These are phyloP conservation scores for Tulasnella sp. DNA, from an alignment of 768 basidiomycete genomes.

Conservation along the genomic window DNA sequence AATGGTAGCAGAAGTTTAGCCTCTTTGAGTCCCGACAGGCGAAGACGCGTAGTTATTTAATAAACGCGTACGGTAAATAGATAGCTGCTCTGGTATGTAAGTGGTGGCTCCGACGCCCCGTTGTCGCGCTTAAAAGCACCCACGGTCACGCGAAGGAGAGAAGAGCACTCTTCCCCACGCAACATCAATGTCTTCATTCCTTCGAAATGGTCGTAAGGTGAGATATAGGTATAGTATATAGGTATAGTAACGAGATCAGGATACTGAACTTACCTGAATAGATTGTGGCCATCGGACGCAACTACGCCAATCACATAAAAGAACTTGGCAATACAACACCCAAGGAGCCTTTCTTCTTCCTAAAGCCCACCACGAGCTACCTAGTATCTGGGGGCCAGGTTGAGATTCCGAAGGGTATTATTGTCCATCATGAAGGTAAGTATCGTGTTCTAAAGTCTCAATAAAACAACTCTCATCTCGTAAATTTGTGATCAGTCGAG, in stretches of 20 bases:
- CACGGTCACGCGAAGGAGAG: background rate
- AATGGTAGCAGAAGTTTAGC: no score
- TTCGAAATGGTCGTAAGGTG: constrained; percentile 25
- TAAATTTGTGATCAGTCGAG: constrained; percentile 54
- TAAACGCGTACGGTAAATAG: no score
- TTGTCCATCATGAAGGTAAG: constrained; percentile 86
- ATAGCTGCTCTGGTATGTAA: no score
- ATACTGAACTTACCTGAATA: constrained; percentile 66
- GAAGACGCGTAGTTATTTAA: no score
- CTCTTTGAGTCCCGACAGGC: no score
- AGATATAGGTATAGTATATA: background rate
- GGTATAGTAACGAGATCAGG: no score
- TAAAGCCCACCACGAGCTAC: constrained; percentile 93
- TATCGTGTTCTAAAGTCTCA: background rate
- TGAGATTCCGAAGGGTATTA: constrained; percentile 75
- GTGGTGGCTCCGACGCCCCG: no score
- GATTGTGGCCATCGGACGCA: constrained; percentile 94
- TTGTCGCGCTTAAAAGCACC: no score
- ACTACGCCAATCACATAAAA: constrained; percentile 84
- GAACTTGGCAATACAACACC: constrained; percentile 84
- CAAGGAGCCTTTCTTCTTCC: constrained; percentile 95
- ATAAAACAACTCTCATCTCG: background rate
- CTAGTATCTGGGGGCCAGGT: constrained; percentile 63
- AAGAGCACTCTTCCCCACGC: background rate
- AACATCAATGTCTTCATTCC: constrained; percentile 24